phyloP scores from a whole-genome alignment of 345 rosid species.

The Rhodamnia rubescens region DNA sequence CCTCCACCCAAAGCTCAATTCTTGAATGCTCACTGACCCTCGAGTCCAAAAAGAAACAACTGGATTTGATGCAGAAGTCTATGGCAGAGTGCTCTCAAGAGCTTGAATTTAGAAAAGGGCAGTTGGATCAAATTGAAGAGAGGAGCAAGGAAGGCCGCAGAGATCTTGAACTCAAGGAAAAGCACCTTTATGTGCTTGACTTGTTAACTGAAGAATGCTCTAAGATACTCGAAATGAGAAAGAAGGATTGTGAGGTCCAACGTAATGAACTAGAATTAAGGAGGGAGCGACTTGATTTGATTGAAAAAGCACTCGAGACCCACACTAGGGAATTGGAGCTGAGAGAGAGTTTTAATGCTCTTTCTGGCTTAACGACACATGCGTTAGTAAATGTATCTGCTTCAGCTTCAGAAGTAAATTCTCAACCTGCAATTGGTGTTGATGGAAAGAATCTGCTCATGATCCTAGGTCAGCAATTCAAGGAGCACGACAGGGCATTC shows the following conservation, averaged over 20 bases:
- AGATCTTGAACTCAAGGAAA: not conserved
- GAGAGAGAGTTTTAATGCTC: not conserved
- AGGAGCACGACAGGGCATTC: not conserved
- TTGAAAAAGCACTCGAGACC: not conserved
- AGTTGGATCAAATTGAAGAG: not conserved
- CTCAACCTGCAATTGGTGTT: not conserved
- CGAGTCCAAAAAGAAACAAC: not conserved
- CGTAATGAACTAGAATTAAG: not conserved
- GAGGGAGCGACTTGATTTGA: not conserved
- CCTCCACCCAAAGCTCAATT: not conserved
- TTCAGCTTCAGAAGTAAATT: not conserved
- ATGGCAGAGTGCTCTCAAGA: not conserved
- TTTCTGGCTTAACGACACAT: not conserved
- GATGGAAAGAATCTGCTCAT: slow-evolving; percentile 11
- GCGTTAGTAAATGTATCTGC: not conserved
- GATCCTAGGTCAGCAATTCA: slow-evolving; percentile 7
- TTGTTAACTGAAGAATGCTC: not conserved
- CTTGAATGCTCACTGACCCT: not conserved
- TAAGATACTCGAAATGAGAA: not conserved
- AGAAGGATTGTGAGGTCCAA: not conserved
- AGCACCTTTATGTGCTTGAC: not conserved
- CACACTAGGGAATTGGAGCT: not conserved
- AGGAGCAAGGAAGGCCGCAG: not conserved
- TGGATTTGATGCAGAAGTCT: not conserved
- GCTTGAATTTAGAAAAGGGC: not conserved